Evolutionary conservation across 371 early-diverging fungal genomes (phyloP).

Genomic region (Batkoa obscura): DNA sequence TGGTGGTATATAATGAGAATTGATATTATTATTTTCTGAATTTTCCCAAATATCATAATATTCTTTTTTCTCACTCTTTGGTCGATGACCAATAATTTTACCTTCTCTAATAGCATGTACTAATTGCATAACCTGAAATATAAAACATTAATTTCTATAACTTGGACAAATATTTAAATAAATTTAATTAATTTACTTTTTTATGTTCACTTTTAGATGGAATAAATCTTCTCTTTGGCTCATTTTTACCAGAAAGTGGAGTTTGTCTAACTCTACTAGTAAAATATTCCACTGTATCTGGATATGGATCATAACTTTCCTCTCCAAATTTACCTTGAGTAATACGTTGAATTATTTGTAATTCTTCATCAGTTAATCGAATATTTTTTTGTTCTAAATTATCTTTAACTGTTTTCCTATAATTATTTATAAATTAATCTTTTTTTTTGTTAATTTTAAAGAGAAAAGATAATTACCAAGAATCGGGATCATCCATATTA

Average conservation of each 20-base stretch:
- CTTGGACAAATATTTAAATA: neutral
- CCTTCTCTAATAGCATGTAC: constrained; percentile 86
- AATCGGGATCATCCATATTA: constrained; percentile 80
- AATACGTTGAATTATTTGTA: constrained; percentile 77
- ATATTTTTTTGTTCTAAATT: constrained; percentile 58
- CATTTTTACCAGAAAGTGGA: constrained; percentile 66
- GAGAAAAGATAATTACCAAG: constrained; percentile 30
- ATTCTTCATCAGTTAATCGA: constrained; percentile 63
- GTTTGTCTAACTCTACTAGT: constrained; percentile 53
- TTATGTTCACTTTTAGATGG: constrained; percentile 88
- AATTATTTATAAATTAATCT: neutral
- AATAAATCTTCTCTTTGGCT: constrained; percentile 88
- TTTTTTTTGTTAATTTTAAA: neutral
- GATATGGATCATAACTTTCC: constrained; percentile 68
- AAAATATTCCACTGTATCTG: constrained; percentile 78
- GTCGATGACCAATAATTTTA: constrained; percentile 45
- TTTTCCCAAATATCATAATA: constrained; percentile 79
- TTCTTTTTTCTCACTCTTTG: constrained; percentile 24
- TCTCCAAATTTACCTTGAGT: constrained; percentile 67
- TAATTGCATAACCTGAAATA: constrained; percentile 66
- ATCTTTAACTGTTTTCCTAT: constrained; percentile 64
- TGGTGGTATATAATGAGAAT: constrained; percentile 66
- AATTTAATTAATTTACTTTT: constrained; percentile 19
- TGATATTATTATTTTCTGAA: constrained; percentile 19
- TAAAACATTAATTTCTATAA: neutral